Percentiles rank a stretch among this genome's conserved stretches.
Evolutionary conservation across 2,329 filamentous ascomycete genomes (phyloP).

Genomic region (Penicillium paneum): DNA sequence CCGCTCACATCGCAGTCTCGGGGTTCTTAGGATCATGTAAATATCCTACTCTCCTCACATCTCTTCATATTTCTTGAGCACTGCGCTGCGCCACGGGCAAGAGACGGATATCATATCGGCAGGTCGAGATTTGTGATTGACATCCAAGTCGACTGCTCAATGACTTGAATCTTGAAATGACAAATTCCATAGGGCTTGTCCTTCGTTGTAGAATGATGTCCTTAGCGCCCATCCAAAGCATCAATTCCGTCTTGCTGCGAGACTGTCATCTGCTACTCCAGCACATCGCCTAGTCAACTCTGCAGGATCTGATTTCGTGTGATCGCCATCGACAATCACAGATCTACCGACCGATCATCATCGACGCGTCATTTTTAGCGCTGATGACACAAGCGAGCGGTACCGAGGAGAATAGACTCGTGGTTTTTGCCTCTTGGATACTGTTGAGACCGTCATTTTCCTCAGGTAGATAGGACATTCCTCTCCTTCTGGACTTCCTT

Average conservation of each 20-base stretch:
- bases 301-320: neutral
- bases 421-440: neutral
- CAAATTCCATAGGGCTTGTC: neutral
- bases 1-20: neutral
- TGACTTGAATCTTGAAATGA: neutral
- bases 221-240: neutral
- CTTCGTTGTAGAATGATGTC: neutral
- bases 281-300: neutral
- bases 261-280: neutral
- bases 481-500: too few relatives aligned
- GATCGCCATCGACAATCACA: neutral
- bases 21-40: neutral
- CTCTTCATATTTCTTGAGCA: neutral
- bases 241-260: neutral
- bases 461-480: too few relatives aligned
- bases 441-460: too few relatives aligned
- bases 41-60: neutral
- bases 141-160: neutral
- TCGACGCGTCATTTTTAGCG: constrained; percentile 10
- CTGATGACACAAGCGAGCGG: constrained; percentile 1
- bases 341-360: constrained; percentile 6
- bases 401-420: neutral
- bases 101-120: neutral
- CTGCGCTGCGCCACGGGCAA: neutral
- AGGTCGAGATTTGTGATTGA: neutral